Conservation (phyloP, 352 stramenopile species). For the Phytopythium montanum region DNA sequence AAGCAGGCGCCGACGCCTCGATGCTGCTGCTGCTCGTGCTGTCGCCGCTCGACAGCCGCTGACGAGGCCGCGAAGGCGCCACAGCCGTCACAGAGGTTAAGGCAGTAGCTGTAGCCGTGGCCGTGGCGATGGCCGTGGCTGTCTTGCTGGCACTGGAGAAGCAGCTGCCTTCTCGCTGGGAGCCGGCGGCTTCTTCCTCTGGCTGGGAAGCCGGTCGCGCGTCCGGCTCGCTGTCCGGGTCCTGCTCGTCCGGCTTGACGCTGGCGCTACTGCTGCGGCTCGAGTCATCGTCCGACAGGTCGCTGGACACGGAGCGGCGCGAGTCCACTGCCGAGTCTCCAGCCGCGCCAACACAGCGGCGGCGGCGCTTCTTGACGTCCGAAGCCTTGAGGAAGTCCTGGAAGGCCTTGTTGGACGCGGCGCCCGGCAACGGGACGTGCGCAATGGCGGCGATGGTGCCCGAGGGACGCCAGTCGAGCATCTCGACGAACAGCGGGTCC, state of each 20-base stretch:
- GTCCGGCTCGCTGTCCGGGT: constrained; percentile 14
- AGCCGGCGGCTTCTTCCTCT: background rate
- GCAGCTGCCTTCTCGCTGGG: background rate
- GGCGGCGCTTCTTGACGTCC: constrained; percentile 2
- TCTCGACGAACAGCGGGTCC: constrained; percentile 60
- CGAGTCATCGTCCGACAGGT: constrained; percentile 25
- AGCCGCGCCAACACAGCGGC: background rate
- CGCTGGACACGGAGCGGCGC: constrained; percentile 23
- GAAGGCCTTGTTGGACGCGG: constrained; percentile 29
- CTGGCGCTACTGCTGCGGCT: constrained; percentile 20
- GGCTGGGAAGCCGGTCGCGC: background rate
- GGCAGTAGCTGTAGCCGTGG: background rate
- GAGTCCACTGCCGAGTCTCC: background rate
- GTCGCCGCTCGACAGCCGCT: constrained; percentile 11
- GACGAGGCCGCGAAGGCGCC: background rate
- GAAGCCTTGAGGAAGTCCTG: constrained; percentile 30
- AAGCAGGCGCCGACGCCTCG: constrained; percentile 1
- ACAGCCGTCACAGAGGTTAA: too few species aligned
- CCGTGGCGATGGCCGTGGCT: background rate
- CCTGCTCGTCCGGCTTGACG: constrained; percentile 11
- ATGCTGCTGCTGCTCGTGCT: constrained; percentile 30
- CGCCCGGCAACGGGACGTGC: constrained; percentile 38
- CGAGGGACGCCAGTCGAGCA: constrained; percentile 54
- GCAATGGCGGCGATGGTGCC: constrained; percentile 33
- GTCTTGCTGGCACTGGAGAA: constrained; percentile 7